Base-by-base conservation (phyloP, 2,329 filamentous ascomycete species). In the Nectriaceae sp. region DNA sequence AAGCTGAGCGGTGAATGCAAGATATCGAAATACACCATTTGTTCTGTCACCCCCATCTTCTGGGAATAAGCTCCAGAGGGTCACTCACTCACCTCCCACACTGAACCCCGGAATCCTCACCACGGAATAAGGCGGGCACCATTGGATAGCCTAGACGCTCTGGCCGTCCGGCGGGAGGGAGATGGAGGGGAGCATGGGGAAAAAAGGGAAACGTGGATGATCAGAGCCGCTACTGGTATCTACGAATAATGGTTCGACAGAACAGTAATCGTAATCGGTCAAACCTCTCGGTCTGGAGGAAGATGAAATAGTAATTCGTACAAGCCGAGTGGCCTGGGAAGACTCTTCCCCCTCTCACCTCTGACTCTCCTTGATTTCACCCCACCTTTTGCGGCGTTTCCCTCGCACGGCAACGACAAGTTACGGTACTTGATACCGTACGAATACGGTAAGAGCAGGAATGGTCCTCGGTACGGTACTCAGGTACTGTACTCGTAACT, bases 71-170 rank as follows among this genome's bases (percentile, higher is more conserved):
- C 33, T 10, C 33, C 16, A 5, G 33, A 31, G 26, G 8, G 15
- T 15, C 26, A 41, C 37, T 21, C 19, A 24, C 50, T 44, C 38
- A 38, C 39, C 47, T 55, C 56, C 56, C 56, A 54, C 54, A 42
- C 43, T 46, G 46, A 48, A 56, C 57, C 57, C 57, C 57, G 46
- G 57, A 54, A 40, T 60, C 46, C 51, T 45, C 43, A 37, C 46
- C 46, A 46, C 47, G 46, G 49, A 51, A 46, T 50, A 42, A 38
- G 49, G 47, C 54, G 52, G 57, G 56, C 46, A 49, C 55, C 40
- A 56, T 54, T 31, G 36, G 52, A 50, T 60, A 51, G 54, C 22
- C 46, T 60, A n/a, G 44, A 50, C 40, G 42, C 33, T 33, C 36
- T 45, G 42, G 50, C 55, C 53, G 55, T 33, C 36, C 40, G 43